Evolutionary conservation across 1,284 basidiomycete genomes (phyloP).

Genomic region (Austroboletus olivaceoglutinosus): DNA sequence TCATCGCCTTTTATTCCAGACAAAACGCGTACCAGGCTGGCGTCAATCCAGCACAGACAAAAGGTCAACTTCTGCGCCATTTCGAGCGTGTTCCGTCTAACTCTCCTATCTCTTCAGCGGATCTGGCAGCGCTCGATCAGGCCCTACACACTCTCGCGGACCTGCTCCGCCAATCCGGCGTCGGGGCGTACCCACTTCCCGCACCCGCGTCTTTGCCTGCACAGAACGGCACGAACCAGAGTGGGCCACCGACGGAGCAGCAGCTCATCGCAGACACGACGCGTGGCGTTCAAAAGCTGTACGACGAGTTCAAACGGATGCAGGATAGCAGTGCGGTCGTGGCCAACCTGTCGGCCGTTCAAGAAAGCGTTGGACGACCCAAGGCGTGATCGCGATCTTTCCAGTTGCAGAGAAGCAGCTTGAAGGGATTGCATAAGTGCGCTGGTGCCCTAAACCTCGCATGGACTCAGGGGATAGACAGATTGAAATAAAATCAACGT

Average conservation of each 20-base stretch:
- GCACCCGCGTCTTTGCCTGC: neutral
- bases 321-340: conserved; percentile 46
- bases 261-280: conserved; percentile 38
- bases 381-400: conserved; percentile 11
- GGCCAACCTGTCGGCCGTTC: conserved; percentile 30
- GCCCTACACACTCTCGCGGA: conserved; percentile 38
- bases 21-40: conserved; percentile 45
- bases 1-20: conserved; percentile 34
- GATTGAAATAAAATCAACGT: too few species aligned
- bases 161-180: conserved; percentile 40
- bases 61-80: conserved; percentile 29
- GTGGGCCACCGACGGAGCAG: conserved; percentile 27
- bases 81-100: neutral
- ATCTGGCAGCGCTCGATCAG: conserved; percentile 37
- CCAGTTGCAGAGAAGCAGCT: neutral
- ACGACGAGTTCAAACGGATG: conserved; percentile 39
- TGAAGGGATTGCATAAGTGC: too few species aligned
- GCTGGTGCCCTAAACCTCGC: too few species aligned
- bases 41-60: conserved; percentile 41
- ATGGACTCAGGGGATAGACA: too few species aligned
- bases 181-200: conserved; percentile 44
- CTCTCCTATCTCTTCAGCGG: conserved; percentile 27
- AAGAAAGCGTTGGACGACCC: conserved; percentile 16
- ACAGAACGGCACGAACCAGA: neutral
- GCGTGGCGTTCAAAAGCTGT: conserved; percentile 39